Base-by-base conservation (phyloP, 345 rosid genomes). In the Pseudoturritis turrita region DNA sequence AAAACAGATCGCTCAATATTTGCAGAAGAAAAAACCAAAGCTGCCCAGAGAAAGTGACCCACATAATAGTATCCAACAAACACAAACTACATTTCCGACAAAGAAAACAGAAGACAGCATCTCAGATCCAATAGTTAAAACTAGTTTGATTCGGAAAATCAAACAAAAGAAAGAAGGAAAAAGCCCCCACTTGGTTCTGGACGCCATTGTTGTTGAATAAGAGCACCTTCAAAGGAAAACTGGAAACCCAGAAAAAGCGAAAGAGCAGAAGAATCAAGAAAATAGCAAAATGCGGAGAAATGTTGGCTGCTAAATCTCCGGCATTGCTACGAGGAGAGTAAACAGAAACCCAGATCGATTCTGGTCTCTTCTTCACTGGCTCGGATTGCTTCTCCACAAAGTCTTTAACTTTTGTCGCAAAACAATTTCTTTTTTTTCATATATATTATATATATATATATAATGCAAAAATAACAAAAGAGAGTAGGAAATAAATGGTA, bases 351-450 rank as follows among this genome's bases (percentile, higher is more conserved):
- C 64, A 73, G 58, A 73, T 73, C 77, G 77, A 65, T 33, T 55
- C 26, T 63, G 65, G 54, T 62, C 44, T 44, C 56, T 46, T 64
- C 77, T 72, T 54, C 63, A 54, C 29, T 65, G 71, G 29, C 56
- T 73, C 26, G 58, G 77, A 73, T 73, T 45, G 77, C 77, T 73
- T 64, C 77, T 65, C 65, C 51, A 73, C 43, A 73, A 73, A 73
- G 77, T 73, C 64, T 73, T 73, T 3, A 73, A 36, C 71, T 63
- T 64, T 50, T 62, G n/a, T 52, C 19, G 3, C 51, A 28, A 9
- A 59, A 15, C 25, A 28, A 8, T 7, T 35, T 3, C n/a, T 14
- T 65, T 28, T 56, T 31, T 8, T 51, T 51, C 6, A 10, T 33
- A 10, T 44, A 41, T 40, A n/a, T 15, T 37, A 25, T 17, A 5